phyloP scores from a whole-genome alignment of 495 filamentous ascomycete genomes.

The Talaromyces stipitatus region DNA sequence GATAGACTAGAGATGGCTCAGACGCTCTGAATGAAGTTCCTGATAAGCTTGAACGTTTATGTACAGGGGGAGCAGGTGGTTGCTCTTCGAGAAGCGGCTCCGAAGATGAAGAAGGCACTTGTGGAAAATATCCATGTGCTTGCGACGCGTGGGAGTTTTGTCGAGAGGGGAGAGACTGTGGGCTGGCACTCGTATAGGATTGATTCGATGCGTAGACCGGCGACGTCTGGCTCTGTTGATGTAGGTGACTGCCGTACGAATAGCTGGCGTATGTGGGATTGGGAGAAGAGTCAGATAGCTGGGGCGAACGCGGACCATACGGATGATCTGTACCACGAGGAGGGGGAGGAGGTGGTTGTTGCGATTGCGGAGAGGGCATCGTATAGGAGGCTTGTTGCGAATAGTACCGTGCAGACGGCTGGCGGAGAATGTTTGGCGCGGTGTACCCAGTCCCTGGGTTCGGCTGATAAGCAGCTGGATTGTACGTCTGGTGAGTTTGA shows the following conservation, averaged over 20 bases:
- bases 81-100: constrained; percentile 26
- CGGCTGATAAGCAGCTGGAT: constrained; percentile 60
- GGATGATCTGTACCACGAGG: constrained; percentile 40
- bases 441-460: constrained; percentile 9
- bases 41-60: constrained; percentile 29
- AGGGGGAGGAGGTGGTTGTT: constrained; percentile 36
- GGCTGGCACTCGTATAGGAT: constrained; percentile 14
- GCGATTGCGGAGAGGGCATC: constrained; percentile 22
- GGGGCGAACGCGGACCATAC: constrained; percentile 32
- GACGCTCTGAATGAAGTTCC: constrained; percentile 31
- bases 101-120: constrained; percentile 15
- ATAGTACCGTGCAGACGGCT: constrained; percentile 7
- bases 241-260: constrained; percentile 9
- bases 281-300: constrained; percentile 13
- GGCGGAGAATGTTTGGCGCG: constrained; percentile 22
- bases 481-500: constrained; percentile 55
- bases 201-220: constrained; percentile 20
- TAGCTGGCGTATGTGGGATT: constrained; percentile 12
- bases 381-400: constrained; percentile 26
- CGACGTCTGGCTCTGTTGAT: constrained; percentile 11
- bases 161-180: constrained; percentile 16
- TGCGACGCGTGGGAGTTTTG: constrained; percentile 20
- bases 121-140: constrained; percentile 16
- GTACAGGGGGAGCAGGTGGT: constrained; percentile 42
- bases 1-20: constrained; percentile 29